phyloP scores from a whole-genome alignment of 805 yeast genomes.

The Myxozyma neglecta region DNA sequence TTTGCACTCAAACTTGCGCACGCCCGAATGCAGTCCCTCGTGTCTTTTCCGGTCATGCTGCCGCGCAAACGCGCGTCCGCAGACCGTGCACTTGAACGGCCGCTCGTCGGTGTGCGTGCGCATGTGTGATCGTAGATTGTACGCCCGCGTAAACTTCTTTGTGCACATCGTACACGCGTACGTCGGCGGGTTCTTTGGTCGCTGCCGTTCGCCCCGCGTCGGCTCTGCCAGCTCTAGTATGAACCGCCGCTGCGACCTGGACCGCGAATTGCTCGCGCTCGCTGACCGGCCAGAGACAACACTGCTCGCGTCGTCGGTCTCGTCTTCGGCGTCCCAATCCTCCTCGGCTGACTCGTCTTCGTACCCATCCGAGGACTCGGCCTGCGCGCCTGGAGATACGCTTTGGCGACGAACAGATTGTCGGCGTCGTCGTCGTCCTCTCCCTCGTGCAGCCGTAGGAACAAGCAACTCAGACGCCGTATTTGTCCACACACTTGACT shows the following conservation, averaged over 20 bases:
- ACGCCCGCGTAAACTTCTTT: slow-evolving; percentile 86
- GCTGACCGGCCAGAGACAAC: slow-evolving; percentile 14
- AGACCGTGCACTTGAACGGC: slow-evolving; percentile 64
- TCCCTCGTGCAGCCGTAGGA: not conserved
- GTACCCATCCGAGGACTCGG: slow-evolving; percentile 18
- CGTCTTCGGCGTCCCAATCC: slow-evolving; percentile 1
- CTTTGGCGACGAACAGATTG: not conserved
- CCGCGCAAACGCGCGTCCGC: slow-evolving; percentile 70
- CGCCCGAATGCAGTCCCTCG: slow-evolving; percentile 72
- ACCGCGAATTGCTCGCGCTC: slow-evolving; percentile 2
- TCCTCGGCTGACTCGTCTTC: slow-evolving; percentile 18
- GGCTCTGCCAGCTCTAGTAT: slow-evolving; percentile 68
- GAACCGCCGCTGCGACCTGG: slow-evolving; percentile 47
- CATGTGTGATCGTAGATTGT: slow-evolving; percentile 85
- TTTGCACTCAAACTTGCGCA: slow-evolving; percentile 65
- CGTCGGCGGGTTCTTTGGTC: slow-evolving; percentile 70
- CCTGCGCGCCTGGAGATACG: slow-evolving; percentile 10
- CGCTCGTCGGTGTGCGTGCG: slow-evolving; percentile 80
- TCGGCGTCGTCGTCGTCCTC: slow-evolving; percentile 6
- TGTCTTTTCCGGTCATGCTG: slow-evolving; percentile 77
- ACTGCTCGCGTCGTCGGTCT: slow-evolving; percentile 22
- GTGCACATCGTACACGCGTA: slow-evolving; percentile 81
- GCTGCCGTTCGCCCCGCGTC: slow-evolving; percentile 51
- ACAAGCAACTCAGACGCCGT: not conserved
- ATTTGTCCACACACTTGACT: slow-evolving; percentile 12